Base-by-base conservation (phyloP, 2,329 filamentous ascomycete genomes). In the Scedosporium dehoogii region DNA sequence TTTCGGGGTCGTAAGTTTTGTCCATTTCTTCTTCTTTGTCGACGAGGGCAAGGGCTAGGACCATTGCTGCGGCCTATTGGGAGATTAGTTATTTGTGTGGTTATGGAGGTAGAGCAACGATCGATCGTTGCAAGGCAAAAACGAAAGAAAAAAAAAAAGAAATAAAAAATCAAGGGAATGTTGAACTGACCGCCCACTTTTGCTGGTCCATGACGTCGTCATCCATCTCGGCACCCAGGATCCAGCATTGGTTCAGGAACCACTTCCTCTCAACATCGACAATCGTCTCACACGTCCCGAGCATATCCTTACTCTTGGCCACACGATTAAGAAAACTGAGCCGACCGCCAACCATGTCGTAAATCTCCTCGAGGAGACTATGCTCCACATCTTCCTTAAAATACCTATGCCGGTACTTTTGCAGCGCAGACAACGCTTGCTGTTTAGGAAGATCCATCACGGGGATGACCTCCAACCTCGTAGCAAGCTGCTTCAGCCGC, bases 181-280 rank as follows among this genome's bases (percentile, higher is more conserved):
- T n/a, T n/a, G n/a, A n/a, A 83, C 87, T 76, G 79, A 91, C 89
- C 56, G 92, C 91, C 80, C 91, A 97, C 73, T 97, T 97, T 72
- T 97, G 92, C 74, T 97, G 90, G 70, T 97, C 91, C 88, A 97
- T 97, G 68, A 97, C 94, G 71, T 99, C 94, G 74, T 97, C 94
- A 68, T 97, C 94, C 88, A 90, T 89, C 65, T 88, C 86, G 60
- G 76, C 76, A 10, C 88, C 88, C 3, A 91, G 79, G 64, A 90
- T 88, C 81, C 87, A 89, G 75, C 87, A 90, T 70, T 88, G 85
- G 73, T 89, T 90, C 7, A 90, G 76, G 66, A 91, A 88, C 87
- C 88, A 91, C n/a, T 82, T 86, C 75, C 88, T 89, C 71, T 91
- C 88, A 58, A 80, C 81, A 4, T 85, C 78, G 70, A 83, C 84